Conservation (phyloP, 345 rosid genomes). For the Lumnitzera littorea region DNA sequence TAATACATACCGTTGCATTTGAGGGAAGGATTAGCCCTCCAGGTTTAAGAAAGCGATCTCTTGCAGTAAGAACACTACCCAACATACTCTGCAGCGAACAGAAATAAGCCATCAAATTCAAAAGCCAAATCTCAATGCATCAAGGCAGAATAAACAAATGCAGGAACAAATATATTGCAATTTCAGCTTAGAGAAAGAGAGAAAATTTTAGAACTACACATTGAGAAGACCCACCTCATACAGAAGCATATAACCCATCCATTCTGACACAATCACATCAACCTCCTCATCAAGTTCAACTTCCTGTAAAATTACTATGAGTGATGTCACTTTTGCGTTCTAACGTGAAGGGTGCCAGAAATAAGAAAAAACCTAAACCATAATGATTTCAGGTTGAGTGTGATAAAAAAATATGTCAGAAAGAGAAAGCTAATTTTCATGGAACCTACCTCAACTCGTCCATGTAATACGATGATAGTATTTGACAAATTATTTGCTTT, state of each 20-base stretch:
- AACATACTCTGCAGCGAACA: constrained; percentile 69
- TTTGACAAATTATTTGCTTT: constrained; percentile 87
- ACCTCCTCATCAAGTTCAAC: constrained; percentile 91
- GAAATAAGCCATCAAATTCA: constrained; percentile 6
- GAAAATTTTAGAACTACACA: not conserved
- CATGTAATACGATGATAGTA: constrained; percentile 77
- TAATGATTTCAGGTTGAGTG: not conserved
- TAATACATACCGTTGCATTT: constrained; percentile 53
- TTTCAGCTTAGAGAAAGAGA: not conserved
- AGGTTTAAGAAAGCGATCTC: constrained; percentile 87
- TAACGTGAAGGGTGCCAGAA: constrained; percentile 5
- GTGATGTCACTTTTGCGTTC: constrained; percentile 1
- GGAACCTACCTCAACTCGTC: constrained; percentile 85
- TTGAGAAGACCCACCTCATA: constrained; percentile 60
- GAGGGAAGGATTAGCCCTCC: constrained; percentile 98
- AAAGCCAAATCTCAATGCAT: not conserved
- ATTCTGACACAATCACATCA: constrained; percentile 91
- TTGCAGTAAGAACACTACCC: constrained; percentile 94
- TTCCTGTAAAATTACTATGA: constrained; percentile 49
- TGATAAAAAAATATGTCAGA: not conserved
- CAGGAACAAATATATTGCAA: not conserved
- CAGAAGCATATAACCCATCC: constrained; percentile 99
- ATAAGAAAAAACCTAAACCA: not conserved
- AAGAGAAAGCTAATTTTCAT: constrained; percentile 5
- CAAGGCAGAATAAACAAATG: not conserved